phyloP scores from a whole-genome alignment of 805 yeast genomes.

The Schwanniomyces sp. region DNA sequence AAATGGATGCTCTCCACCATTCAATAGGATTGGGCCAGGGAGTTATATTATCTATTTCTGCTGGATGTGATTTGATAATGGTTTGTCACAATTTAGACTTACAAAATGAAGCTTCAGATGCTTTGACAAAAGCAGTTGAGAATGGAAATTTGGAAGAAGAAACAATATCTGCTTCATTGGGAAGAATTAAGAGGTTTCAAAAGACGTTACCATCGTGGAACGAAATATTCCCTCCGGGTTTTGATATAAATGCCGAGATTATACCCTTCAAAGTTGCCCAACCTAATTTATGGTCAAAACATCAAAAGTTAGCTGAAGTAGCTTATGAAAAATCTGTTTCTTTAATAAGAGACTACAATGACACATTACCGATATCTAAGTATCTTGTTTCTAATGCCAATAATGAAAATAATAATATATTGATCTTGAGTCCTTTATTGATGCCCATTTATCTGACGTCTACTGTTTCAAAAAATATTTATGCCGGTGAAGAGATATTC shows the following conservation, averaged over 20 bases:
- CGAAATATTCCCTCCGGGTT: constrained; percentile 38
- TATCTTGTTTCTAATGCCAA: constrained; percentile 25
- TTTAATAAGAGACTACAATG: constrained; percentile 52
- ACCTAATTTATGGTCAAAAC: constrained; percentile 39
- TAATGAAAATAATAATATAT: constrained; percentile 25
- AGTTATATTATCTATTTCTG: constrained; percentile 58
- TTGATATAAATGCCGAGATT: constrained; percentile 20
- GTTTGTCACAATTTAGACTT: constrained; percentile 56
- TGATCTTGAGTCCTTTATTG: constrained; percentile 38
- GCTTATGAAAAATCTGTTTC: constrained; percentile 56
- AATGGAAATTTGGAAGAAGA: constrained; percentile 46
- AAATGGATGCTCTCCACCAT: constrained; percentile 61
- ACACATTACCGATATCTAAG: constrained; percentile 48
- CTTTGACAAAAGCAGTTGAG: constrained; percentile 35
- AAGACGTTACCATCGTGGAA: constrained; percentile 44
- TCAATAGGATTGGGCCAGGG: constrained; percentile 70
- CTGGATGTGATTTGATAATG: constrained; percentile 64
- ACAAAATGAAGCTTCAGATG: constrained; percentile 56
- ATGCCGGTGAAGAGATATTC: constrained; percentile 52
- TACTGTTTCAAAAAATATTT: constrained; percentile 15
- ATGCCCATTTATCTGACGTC: constrained; percentile 30
- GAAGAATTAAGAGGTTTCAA: constrained; percentile 46
- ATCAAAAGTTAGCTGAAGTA: constrained; percentile 39
- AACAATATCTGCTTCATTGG: constrained; percentile 36
- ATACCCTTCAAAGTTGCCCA: constrained; percentile 22